Conservation (phyloP, 2,329 filamentous ascomycete species). For the Harringtonia aguacate region DNA sequence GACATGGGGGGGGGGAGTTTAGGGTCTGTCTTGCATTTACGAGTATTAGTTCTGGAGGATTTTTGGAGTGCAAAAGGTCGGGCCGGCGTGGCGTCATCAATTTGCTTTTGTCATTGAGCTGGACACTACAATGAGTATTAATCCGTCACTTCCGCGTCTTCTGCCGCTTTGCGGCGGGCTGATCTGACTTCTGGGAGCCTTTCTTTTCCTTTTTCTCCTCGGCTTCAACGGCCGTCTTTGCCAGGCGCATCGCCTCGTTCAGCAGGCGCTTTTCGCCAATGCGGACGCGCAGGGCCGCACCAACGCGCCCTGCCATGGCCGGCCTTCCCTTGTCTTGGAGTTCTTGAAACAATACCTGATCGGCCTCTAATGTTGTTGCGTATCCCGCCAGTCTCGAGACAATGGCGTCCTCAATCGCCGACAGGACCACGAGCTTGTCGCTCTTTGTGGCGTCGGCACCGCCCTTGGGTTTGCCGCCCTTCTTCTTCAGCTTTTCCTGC, state of each 20-base stretch:
- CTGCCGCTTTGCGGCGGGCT: constrained; percentile 14
- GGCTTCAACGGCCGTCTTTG: constrained; percentile 11
- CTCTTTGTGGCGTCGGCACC: neutral
- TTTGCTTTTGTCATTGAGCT: constrained; percentile 4
- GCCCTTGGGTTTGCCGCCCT: neutral
- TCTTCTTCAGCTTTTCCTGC: constrained; percentile 11
- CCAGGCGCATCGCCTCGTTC: constrained; percentile 14
- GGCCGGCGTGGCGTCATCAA: too few species aligned
- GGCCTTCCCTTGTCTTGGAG: neutral
- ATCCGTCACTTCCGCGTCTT: too few species aligned
- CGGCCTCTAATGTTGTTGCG: constrained; percentile 18
- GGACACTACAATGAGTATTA: too few species aligned
- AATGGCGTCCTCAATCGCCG: constrained; percentile 24
- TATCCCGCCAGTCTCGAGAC: constrained; percentile 17
- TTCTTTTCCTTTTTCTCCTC: constrained; percentile 7
- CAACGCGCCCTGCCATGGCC: constrained; percentile 2
- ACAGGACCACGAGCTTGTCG: constrained; percentile 24
- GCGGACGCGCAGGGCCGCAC: constrained; percentile 23
- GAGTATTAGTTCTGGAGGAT: too few species aligned
- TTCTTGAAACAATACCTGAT: constrained; percentile 11
- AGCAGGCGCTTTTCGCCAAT: constrained; percentile 24
- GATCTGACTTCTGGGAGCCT: constrained; percentile 5
- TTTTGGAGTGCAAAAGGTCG: too few species aligned
- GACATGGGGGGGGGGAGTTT: neutral
- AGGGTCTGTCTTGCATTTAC: too few species aligned